Evolutionary conservation across 225 moss, liverwort and hornwort genomes (phyloP).

Genomic region (Lunularia cruciata): DNA sequence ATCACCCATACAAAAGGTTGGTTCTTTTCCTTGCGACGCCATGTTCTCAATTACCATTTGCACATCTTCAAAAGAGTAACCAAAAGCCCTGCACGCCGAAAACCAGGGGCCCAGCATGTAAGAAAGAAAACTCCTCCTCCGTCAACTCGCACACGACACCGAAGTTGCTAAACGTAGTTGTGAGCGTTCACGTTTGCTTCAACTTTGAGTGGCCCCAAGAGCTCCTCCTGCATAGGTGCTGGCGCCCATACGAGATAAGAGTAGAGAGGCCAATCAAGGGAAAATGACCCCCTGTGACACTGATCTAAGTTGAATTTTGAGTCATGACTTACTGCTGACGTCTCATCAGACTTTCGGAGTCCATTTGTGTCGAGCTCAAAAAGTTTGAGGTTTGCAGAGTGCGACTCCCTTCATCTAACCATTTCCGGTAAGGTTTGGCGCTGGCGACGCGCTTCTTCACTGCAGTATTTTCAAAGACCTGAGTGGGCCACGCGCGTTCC

Average conservation of each 20-base stretch:
- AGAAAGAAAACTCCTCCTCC: background rate
- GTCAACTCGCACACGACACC: background rate
- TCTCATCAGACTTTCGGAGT: constrained; percentile 68
- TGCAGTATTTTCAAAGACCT: constrained; percentile 91
- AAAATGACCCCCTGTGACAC: too few relatives aligned
- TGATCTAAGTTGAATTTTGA: too few relatives aligned
- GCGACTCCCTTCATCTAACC: constrained; percentile 66
- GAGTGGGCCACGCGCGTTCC: background rate
- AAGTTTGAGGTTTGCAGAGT: constrained; percentile 55
- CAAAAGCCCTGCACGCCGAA: constrained; percentile 65
- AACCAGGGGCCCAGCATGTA: background rate
- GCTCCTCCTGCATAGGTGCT: too few relatives aligned
- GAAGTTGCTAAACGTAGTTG: background rate
- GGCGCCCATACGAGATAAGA: too few relatives aligned
- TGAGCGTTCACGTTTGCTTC: too few relatives aligned
- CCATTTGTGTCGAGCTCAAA: constrained; percentile 48
- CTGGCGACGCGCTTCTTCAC: constrained; percentile 92
- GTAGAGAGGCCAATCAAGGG: too few relatives aligned
- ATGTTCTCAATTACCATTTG: constrained; percentile 98
- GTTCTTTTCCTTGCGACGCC: constrained; percentile 96
- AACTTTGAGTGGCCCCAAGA: too few relatives aligned
- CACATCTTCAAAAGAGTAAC: constrained; percentile 89
- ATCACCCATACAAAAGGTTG: constrained; percentile 98
- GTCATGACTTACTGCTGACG: constrained; percentile 67
- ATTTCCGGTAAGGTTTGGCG: constrained; percentile 75